Evolutionary conservation across 208 protist genomes (phyloP).

Genomic region (Trypanosoma brucei): DNA sequence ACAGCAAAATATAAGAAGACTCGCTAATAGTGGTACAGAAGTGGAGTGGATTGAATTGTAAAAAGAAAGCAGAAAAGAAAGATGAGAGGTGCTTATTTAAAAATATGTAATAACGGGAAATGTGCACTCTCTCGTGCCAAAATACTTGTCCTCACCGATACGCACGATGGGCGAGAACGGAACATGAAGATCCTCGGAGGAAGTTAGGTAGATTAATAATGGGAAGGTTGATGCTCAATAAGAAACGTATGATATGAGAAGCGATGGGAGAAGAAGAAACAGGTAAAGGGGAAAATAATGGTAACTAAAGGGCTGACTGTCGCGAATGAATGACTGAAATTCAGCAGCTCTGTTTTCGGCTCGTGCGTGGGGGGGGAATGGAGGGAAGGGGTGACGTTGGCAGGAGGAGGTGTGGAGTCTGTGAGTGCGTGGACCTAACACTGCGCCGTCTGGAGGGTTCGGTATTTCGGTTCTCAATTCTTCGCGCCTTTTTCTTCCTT

Average conservation of each 20-base stretch:
- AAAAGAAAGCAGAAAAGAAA: conserved; percentile 6
- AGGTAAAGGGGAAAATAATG: background rate
- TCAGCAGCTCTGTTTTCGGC: background rate
- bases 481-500: background rate
- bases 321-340: background rate
- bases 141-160: too few relatives aligned
- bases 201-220: background rate
- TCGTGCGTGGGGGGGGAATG: background rate
- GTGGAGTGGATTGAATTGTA: too few relatives aligned
- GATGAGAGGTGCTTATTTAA: too few relatives aligned
- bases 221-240: background rate
- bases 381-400: background rate
- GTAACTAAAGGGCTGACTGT: background rate
- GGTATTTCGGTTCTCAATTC: too few relatives aligned
- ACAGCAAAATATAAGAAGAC: conserved; percentile 2
- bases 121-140: too few relatives aligned
- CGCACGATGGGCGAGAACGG: background rate
- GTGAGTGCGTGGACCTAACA: too few relatives aligned
- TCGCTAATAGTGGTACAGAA: background rate
- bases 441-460: too few relatives aligned
- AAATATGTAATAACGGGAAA: too few relatives aligned
- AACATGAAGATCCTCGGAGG: background rate
- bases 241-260: background rate
- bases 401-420: background rate
- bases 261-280: background rate